A percentile compares a stretch with the other conserved stretches of the same genome.
These are phyloP conservation scores for Eimeria acervulina DNA, from an alignment of 169 alveolate genomes.

Conservation along the genomic window DNA sequence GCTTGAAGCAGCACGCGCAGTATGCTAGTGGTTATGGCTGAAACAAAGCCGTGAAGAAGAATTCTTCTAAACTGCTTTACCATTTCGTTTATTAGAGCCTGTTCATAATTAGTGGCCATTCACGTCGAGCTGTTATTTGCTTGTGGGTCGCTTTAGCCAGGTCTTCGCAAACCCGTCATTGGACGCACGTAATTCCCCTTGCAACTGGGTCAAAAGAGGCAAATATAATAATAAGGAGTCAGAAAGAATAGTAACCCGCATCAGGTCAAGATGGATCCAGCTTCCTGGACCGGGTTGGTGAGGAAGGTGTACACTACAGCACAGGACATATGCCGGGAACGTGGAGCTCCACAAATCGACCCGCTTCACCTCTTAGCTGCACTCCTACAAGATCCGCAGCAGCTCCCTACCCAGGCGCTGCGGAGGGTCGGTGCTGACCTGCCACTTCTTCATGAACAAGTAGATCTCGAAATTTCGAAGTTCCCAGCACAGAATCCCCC, in stretches of 20 bases:
- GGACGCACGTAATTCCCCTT: background rate
- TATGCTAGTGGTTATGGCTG: background rate
- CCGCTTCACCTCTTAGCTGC: slow-evolving; percentile 72
- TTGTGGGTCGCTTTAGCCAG: background rate
- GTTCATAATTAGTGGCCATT: background rate
- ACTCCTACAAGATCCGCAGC: slow-evolving; percentile 68
- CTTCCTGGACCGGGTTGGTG: slow-evolving; percentile 75
- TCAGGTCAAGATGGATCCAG: slow-evolving; percentile 68
- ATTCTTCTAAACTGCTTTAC: background rate
- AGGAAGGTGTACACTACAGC: slow-evolving; percentile 61
- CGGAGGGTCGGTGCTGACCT: slow-evolving; percentile 35
- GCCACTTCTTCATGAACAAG: slow-evolving; percentile 45
- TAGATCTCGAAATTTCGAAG: slow-evolving; percentile 25
- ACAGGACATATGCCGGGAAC: slow-evolving; percentile 61
- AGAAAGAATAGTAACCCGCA: background rate
- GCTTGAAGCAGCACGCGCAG: background rate
- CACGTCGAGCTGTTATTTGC: background rate
- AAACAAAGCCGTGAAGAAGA: background rate
- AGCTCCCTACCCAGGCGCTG: slow-evolving; percentile 69
- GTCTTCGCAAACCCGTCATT: slow-evolving; percentile 12
- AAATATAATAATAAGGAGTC: background rate
- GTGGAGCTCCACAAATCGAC: slow-evolving; percentile 65
- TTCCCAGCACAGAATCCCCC: slow-evolving; percentile 78
- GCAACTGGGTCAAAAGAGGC: background rate
- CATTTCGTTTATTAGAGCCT: background rate